phyloP scores from a whole-genome alignment of 192 early-diverging fungal genomes.

The Coemansia asiatica region DNA sequence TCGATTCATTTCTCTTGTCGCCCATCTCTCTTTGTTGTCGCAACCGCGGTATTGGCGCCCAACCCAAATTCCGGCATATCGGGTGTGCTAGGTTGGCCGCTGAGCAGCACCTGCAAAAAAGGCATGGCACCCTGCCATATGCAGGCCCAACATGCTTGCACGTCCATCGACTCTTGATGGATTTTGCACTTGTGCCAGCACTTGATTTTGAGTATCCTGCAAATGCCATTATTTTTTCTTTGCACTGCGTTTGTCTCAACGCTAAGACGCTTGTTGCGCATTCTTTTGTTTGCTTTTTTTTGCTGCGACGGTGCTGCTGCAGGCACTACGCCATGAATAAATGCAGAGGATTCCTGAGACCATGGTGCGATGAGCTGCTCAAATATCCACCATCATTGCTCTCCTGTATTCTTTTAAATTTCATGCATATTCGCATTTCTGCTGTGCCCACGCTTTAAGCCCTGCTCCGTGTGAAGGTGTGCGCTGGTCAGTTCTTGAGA shows the following conservation, averaged over 20 bases:
- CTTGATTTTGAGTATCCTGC: constrained; percentile 3
- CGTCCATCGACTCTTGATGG: neutral
- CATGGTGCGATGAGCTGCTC: neutral
- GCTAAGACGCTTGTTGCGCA: neutral
- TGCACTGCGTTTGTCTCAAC: neutral
- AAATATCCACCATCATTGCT: neutral
- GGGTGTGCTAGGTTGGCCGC: neutral
- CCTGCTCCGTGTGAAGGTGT: constrained; percentile 1
- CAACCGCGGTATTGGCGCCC: neutral
- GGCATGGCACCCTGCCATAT: neutral
- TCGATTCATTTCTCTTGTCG: neutral
- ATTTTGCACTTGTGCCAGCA: neutral
- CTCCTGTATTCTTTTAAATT: constrained; percentile 3
- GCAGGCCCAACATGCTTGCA: neutral
- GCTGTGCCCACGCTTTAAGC: constrained; percentile 1
- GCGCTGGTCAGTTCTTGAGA: neutral
- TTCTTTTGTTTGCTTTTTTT: neutral
- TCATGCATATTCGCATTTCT: constrained; percentile 8
- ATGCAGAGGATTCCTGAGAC: constrained; percentile 1
- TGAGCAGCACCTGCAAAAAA: neutral
- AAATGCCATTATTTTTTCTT: neutral
- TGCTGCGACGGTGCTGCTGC: constrained; percentile 3
- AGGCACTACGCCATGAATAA: constrained; percentile 8
- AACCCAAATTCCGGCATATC: neutral
- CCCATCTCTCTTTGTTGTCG: neutral